Evolutionary conservation across 768 basidiomycete species (phyloP).

Genomic region (Mrakia blollopis): DNA sequence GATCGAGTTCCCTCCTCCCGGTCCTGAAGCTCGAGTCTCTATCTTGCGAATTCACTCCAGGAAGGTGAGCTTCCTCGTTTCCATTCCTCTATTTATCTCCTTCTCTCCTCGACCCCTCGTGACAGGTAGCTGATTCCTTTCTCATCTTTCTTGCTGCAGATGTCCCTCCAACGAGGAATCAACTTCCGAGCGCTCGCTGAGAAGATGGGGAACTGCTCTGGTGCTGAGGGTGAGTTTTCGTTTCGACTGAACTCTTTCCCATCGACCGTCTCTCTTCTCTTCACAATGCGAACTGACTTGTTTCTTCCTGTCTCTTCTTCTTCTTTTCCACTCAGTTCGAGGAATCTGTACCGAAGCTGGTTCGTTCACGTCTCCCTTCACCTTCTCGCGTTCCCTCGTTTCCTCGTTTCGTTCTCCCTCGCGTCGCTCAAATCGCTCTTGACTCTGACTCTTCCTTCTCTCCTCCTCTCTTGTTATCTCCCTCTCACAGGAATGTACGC

Average conservation of each 20-base stretch:
- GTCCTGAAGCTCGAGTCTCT: constrained; percentile 92
- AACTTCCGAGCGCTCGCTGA: constrained; percentile 92
- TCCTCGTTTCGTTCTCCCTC: not conserved
- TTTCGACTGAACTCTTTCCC: constrained; percentile 72
- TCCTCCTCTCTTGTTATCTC: not conserved
- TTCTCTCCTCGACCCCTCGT: too few relatives aligned
- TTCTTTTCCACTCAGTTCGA: not conserved
- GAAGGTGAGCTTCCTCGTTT: constrained; percentile 54
- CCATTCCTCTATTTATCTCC: not conserved
- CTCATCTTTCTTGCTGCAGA: constrained; percentile 51
- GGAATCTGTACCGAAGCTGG: constrained; percentile 29
- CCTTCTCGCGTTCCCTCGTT: too few relatives aligned
- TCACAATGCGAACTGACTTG: constrained; percentile 20
- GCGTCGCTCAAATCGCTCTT: not conserved
- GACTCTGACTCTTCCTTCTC: not conserved
- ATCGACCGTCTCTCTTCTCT: constrained; percentile 6
- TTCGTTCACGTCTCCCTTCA: too few relatives aligned
- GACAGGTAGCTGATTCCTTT: too few relatives aligned
- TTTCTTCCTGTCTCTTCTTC: not conserved
- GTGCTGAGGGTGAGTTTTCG: constrained; percentile 97
- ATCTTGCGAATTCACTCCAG: constrained; percentile 95
- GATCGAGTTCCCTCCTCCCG: constrained; percentile 98
- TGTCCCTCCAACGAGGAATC: constrained; percentile 96
- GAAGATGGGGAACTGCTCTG: constrained; percentile 94
- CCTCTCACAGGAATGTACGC: constrained; percentile 79